Conservation (phyloP, 2,329 filamentous ascomycete species). For the Myriosclerotinia scirpicola region DNA sequence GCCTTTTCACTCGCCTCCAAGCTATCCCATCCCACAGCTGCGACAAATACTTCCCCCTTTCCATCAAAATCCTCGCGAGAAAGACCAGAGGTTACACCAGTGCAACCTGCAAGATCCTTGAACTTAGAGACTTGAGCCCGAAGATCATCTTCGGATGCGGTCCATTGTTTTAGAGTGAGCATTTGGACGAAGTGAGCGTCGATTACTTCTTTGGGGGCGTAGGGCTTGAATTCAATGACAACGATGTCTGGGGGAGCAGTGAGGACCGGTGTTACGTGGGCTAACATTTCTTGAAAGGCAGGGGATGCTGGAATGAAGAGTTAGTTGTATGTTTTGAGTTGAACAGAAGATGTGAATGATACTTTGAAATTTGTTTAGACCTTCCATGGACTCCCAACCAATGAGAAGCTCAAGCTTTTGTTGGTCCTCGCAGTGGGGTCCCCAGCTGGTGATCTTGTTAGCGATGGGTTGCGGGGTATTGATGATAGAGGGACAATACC, state of each 20-base stretch:
- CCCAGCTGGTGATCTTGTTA: constrained; percentile 32
- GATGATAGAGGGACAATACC: not conserved
- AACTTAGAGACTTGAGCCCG: constrained; percentile 32
- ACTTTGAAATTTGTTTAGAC: constrained; percentile 31
- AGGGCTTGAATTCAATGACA: constrained; percentile 37
- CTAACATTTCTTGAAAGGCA: constrained; percentile 23
- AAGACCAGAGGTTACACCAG: constrained; percentile 30
- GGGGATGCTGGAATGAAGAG: not conserved
- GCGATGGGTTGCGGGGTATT: no score
- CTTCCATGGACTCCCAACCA: constrained; percentile 35
- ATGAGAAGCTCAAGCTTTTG: constrained; percentile 35
- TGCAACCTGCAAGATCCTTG: constrained; percentile 33
- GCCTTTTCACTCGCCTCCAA: constrained; percentile 1
- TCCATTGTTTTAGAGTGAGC: constrained; percentile 47
- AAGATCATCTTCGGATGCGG: constrained; percentile 43
- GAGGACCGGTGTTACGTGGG: constrained; percentile 30
- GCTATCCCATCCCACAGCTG: constrained; percentile 9
- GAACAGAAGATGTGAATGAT: not conserved
- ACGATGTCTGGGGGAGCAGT: constrained; percentile 32
- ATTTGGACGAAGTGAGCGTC: constrained; percentile 42
- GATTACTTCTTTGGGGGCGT: constrained; percentile 38
- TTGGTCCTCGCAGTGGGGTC: constrained; percentile 32
- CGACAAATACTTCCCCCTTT: constrained; percentile 3
- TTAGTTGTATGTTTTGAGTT: not conserved
- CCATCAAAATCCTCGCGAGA: constrained; percentile 1